Conservation (phyloP, 768 basidiomycete genomes). For the Suillus ampliporus region DNA sequence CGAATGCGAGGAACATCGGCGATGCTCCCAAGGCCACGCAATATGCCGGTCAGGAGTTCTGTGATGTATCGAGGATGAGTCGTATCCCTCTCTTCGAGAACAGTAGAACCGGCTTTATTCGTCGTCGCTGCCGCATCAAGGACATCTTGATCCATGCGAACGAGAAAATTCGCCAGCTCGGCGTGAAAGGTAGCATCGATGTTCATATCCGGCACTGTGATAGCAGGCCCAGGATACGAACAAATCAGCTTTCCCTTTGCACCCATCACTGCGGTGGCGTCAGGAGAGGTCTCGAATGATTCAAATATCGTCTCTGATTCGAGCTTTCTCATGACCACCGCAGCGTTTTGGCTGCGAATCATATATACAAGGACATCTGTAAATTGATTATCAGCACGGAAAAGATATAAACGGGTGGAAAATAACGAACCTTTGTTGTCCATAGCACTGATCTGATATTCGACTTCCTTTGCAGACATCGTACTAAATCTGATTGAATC, state of each 20-base stretch:
- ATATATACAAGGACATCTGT: slow-evolving; percentile 45
- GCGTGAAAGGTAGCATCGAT: slow-evolving; percentile 36
- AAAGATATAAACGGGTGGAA: not conserved
- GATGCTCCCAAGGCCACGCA: slow-evolving; percentile 43
- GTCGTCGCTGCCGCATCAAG: slow-evolving; percentile 36
- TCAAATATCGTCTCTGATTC: slow-evolving; percentile 43
- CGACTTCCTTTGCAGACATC: slow-evolving; percentile 19
- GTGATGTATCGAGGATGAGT: slow-evolving; percentile 5
- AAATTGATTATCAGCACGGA: slow-evolving; percentile 2
- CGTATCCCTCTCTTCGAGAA: slow-evolving; percentile 34
- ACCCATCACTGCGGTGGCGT: slow-evolving; percentile 40
- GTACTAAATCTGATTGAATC: slow-evolving; percentile 1
- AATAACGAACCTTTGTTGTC: slow-evolving; percentile 15
- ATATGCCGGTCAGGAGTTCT: slow-evolving; percentile 33
- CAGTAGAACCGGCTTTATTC: slow-evolving; percentile 41
- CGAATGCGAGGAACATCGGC: slow-evolving; percentile 32
- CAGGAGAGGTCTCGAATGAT: slow-evolving; percentile 51
- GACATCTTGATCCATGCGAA: slow-evolving; percentile 36
- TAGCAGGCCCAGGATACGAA: slow-evolving; percentile 51
- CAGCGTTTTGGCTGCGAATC: slow-evolving; percentile 54
- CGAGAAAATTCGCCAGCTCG: slow-evolving; percentile 46
- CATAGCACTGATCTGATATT: slow-evolving; percentile 27
- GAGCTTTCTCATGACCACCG: slow-evolving; percentile 43
- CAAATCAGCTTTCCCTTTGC: slow-evolving; percentile 48
- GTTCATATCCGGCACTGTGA: slow-evolving; percentile 37